Percentiles rank a stretch among this genome's conserved stretches.
phyloP scores from a whole-genome alignment of 2,329 filamentous ascomycete species.

The Aspergillus hortae region DNA sequence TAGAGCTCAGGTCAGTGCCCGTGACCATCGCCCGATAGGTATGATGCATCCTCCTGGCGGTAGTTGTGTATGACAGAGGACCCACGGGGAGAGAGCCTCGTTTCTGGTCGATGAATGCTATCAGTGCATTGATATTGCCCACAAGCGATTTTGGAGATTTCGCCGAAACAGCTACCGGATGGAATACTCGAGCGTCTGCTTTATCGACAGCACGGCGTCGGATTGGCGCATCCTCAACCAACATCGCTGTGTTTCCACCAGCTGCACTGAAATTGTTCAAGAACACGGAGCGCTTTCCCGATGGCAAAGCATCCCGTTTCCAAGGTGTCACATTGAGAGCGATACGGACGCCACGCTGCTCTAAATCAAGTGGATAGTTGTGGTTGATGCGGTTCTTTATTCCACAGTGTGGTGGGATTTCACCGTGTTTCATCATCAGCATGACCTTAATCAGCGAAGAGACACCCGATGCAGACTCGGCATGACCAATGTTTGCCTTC shows the following conservation, averaged over 20 bases:
- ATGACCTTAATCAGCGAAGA: constrained; percentile 33
- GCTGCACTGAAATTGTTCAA: constrained; percentile 70
- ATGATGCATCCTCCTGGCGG: too few species aligned
- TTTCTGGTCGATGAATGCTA: constrained; percentile 53
- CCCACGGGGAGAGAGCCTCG: constrained; percentile 24
- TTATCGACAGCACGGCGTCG: constrained; percentile 15
- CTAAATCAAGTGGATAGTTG: constrained; percentile 43
- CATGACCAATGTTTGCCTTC: constrained; percentile 64
- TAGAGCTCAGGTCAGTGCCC: too few species aligned
- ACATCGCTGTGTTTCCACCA: constrained; percentile 66
- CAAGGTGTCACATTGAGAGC: constrained; percentile 45
- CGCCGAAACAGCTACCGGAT: constrained; percentile 59
- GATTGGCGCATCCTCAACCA: constrained; percentile 61
- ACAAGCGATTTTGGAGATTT: constrained; percentile 39
- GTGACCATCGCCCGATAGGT: too few species aligned
- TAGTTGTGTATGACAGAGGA: constrained; percentile 44
- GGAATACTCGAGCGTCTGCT: constrained; percentile 52
- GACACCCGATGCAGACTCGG: constrained; percentile 59
- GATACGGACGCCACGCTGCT: constrained; percentile 42
- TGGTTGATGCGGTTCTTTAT: constrained; percentile 45
- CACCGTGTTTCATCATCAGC: constrained; percentile 36
- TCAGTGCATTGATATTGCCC: constrained; percentile 55
- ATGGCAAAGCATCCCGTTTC: constrained; percentile 17
- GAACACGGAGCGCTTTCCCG: constrained; percentile 39
- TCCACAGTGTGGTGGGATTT: constrained; percentile 32